A percentile compares a stretch with the other conserved stretches of the same genome.
Conservation (phyloP, 2,329 filamentous ascomycete genomes). For the Sporothrix sp. region DNA sequence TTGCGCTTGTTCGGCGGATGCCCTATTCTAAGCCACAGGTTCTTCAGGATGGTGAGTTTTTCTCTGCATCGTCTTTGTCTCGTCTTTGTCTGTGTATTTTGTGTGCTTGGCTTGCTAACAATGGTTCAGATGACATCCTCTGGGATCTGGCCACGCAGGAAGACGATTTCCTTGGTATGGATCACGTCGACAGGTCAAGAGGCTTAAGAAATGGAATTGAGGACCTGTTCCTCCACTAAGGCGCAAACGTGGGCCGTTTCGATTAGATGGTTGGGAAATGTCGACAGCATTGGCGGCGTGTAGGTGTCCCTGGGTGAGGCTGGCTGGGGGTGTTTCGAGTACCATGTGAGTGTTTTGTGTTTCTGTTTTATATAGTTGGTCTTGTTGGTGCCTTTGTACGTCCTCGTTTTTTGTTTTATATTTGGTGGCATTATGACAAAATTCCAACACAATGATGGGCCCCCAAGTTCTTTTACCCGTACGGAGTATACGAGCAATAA, state of each 20-base stretch:
- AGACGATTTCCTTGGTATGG: slow-evolving; percentile 55
- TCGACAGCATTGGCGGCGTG: not conserved
- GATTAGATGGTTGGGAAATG: not conserved
- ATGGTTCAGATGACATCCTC: slow-evolving; percentile 45
- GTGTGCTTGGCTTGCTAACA: slow-evolving; percentile 19
- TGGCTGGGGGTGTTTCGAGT: too few relatives aligned
- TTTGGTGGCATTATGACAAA: not conserved
- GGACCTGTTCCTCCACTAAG: slow-evolving; percentile 48
- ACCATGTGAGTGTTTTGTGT: slow-evolving; percentile 6
- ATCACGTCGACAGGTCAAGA: slow-evolving; percentile 54
- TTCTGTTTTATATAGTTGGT: not conserved
- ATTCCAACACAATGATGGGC: not conserved
- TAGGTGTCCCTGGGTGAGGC: not conserved
- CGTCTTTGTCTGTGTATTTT: not conserved
- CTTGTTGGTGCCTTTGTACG: not conserved
- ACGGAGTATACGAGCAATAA: too few relatives aligned
- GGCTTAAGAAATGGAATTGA: slow-evolving; percentile 48
- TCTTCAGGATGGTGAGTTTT: slow-evolving; percentile 69
- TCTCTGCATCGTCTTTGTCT: not conserved
- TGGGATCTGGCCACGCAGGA: slow-evolving; percentile 42
- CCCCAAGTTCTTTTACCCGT: not conserved
- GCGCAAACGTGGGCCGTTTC: not conserved
- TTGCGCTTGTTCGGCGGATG: slow-evolving; percentile 66
- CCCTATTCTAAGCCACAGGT: slow-evolving; percentile 71
- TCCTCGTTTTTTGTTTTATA: not conserved